These are phyloP conservation scores for Mikania micrantha DNA, from an alignment of 129 eudicot genomes.

Conservation along the genomic window DNA sequence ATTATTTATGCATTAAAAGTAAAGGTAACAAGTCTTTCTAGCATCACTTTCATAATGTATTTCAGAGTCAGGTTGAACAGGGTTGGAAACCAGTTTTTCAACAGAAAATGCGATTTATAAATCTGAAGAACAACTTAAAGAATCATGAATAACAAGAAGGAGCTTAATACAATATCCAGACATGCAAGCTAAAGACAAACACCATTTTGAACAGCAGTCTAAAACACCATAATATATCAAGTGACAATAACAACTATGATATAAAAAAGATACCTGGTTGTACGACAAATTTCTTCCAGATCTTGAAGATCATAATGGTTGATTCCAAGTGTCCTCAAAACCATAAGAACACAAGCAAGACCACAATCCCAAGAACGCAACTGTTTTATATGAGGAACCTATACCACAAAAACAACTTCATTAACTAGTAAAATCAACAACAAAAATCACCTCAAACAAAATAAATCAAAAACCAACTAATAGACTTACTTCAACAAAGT, in stretches of 20 bases:
- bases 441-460: background rate
- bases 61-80: background rate
- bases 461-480: background rate
- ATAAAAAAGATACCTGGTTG: conserved; percentile 48
- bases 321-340: conserved; percentile 51
- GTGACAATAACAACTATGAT: background rate
- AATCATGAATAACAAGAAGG: background rate
- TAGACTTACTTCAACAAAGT: conserved; percentile 55
- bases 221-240: background rate
- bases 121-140: background rate
- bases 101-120: background rate
- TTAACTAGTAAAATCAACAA: background rate
- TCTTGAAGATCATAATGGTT: conserved; percentile 40
- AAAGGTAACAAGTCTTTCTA: background rate
- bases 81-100: background rate
- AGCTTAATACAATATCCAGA: background rate
- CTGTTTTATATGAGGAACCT: conserved; percentile 87
- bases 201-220: background rate
- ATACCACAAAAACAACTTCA: background rate
- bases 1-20: background rate
- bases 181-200: background rate
- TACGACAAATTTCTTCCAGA: conserved; percentile 56
- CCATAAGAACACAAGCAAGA: conserved; percentile 90
- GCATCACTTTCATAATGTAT: background rate
- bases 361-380: conserved; percentile 90